These are phyloP conservation scores for Cladorrhinum samala DNA, from an alignment of 495 filamentous ascomycete species.

Conservation along the genomic window DNA sequence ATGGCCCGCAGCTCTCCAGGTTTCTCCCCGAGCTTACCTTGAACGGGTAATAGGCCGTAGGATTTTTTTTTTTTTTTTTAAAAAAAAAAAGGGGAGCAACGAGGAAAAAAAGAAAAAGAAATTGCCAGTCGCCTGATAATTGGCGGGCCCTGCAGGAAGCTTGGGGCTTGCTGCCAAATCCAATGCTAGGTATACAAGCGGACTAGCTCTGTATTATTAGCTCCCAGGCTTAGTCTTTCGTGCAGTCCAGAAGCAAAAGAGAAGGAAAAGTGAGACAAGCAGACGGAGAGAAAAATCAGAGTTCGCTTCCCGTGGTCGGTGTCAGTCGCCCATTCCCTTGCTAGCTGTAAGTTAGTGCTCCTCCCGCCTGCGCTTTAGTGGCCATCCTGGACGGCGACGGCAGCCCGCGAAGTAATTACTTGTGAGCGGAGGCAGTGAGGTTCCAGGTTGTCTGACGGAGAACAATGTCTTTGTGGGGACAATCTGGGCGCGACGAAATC, in stretches of 20 bases:
- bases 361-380: too few species aligned
- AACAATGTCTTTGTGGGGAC: neutral
- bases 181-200: too few species aligned
- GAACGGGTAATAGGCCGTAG: constrained; percentile 19
- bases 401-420: too few species aligned
- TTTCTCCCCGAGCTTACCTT: constrained; percentile 23
- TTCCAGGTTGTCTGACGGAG: neutral
- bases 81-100: constrained; percentile 9
- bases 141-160: constrained; percentile 12
- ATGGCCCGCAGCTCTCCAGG: neutral
- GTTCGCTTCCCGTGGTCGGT: too few species aligned
- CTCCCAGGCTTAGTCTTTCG: neutral
- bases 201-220: neutral
- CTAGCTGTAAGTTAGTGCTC: too few species aligned
- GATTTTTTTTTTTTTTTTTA: too few species aligned
- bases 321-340: too few species aligned
- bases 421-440: neutral
- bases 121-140: constrained; percentile 9
- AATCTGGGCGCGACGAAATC: too few species aligned
- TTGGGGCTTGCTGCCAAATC: neutral
- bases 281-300: neutral
- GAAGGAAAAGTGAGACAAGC: neutral
- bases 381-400: too few species aligned
- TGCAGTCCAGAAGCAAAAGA: neutral
- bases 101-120: constrained; percentile 2